Percentiles rank a stretch among this genome's conserved stretches.
Conservation (phyloP, 2,329 filamentous ascomycete species). For the Trichoderma sp. region DNA sequence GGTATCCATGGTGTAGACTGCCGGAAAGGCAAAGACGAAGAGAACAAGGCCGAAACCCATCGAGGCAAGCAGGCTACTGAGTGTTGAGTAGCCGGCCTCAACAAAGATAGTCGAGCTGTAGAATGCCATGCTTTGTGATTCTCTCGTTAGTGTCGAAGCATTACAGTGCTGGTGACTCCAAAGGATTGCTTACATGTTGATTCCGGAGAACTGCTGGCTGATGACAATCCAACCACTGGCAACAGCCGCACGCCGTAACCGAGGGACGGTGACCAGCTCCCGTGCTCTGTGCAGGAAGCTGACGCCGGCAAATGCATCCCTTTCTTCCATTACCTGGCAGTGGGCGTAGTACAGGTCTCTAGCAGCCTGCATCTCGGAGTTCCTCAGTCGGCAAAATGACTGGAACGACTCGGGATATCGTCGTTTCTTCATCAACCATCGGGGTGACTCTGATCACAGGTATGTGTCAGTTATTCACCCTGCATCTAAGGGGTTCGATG, state of each 20-base stretch:
- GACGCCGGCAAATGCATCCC: conserved; percentile 40
- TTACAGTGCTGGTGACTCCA: too few relatives aligned
- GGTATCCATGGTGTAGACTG: conserved; percentile 57
- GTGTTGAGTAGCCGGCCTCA: conserved; percentile 47
- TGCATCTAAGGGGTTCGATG: not conserved
- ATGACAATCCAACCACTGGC: conserved; percentile 39
- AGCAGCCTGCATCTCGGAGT: conserved; percentile 60
- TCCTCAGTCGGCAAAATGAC: conserved; percentile 59
- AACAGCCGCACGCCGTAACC: conserved; percentile 48
- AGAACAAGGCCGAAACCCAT: conserved; percentile 58
- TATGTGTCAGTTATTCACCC: not conserved
- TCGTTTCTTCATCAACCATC: conserved; percentile 66
- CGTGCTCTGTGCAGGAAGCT: conserved; percentile 44
- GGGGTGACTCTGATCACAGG: conserved; percentile 54
- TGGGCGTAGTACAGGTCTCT: conserved; percentile 60
- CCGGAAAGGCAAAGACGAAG: conserved; percentile 56
- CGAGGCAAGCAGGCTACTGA: conserved; percentile 50
- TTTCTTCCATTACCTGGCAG: conserved; percentile 41
- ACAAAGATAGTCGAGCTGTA: conserved; percentile 54
- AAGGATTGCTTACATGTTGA: conserved; percentile 31
- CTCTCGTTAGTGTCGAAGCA: conserved; percentile 24
- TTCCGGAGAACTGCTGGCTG: conserved; percentile 40
- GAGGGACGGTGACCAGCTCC: conserved; percentile 53
- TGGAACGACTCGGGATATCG: conserved; percentile 56
- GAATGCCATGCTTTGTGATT: conserved; percentile 46